These are phyloP conservation scores for Lactarius evosmus DNA, from an alignment of 768 basidiomycete genomes.

Conservation along the genomic window DNA sequence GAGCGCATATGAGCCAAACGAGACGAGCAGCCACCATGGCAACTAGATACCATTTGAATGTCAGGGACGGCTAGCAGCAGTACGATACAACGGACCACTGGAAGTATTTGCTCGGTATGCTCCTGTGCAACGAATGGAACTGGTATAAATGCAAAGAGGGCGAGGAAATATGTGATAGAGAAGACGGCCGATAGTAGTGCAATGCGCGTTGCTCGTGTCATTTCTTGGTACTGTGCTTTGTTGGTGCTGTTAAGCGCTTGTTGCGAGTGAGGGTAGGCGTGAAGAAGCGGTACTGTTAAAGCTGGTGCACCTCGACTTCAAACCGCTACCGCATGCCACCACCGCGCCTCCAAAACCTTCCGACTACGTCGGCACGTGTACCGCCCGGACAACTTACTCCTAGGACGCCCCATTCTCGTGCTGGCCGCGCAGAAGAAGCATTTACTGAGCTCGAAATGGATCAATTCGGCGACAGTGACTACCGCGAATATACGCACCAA, in stretches of 20 bases:
- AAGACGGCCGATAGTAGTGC: constrained; percentile 44
- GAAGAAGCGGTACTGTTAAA: constrained; percentile 1
- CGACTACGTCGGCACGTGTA: constrained; percentile 12
- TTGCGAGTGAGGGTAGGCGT: background rate
- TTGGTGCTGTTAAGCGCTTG: background rate
- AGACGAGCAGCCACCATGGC: constrained; percentile 79
- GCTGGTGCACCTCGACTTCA: background rate
- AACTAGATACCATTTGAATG: constrained; percentile 42
- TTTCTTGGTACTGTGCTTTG: constrained; percentile 31
- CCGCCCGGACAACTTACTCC: constrained; percentile 41
- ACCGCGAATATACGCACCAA: constrained; percentile 35
- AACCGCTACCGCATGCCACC: constrained; percentile 22
- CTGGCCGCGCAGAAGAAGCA: constrained; percentile 55
- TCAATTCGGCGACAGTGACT: constrained; percentile 40
- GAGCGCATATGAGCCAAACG: constrained; percentile 77
- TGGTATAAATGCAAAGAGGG: constrained; percentile 51
- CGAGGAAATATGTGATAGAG: constrained; percentile 51
- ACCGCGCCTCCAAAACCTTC: constrained; percentile 19
- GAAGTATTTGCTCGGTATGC: constrained; percentile 49
- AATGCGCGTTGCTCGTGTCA: constrained; percentile 63
- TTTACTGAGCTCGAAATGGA: constrained; percentile 49
- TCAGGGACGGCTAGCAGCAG: background rate
- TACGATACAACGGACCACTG: constrained; percentile 48
- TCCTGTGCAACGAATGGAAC: constrained; percentile 52
- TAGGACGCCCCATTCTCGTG: constrained; percentile 60